These are phyloP conservation scores for Fomitopsis schrenkii DNA, from an alignment of 1,284 basidiomycete species.

Conservation along the genomic window DNA sequence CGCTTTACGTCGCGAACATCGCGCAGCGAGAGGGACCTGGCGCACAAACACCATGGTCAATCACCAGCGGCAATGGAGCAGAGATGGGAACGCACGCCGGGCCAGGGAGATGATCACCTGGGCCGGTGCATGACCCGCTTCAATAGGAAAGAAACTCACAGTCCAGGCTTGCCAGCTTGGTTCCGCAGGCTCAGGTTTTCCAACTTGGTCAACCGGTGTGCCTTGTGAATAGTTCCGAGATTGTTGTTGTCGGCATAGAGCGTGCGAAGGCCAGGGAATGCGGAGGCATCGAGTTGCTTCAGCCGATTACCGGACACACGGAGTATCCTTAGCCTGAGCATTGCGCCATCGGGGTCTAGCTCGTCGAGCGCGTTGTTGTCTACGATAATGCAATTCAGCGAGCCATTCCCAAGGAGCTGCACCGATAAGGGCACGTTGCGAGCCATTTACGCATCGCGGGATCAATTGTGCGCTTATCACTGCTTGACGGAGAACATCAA, in stretches of 20 bases:
- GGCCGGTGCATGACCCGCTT: background rate
- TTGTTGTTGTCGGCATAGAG: slow-evolving; percentile 91
- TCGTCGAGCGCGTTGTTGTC: slow-evolving; percentile 69
- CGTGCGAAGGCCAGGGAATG: slow-evolving; percentile 77
- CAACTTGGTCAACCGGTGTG: slow-evolving; percentile 60
- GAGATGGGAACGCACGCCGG: background rate
- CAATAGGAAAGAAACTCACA: slow-evolving; percentile 49
- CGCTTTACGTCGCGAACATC: slow-evolving; percentile 89
- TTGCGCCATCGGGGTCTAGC: slow-evolving; percentile 46
- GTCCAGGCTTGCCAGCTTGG: slow-evolving; percentile 63
- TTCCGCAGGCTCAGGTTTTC: slow-evolving; percentile 92
- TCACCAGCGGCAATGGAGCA: background rate
- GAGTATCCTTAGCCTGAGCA: slow-evolving; percentile 78
- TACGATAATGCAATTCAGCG: slow-evolving; percentile 28
- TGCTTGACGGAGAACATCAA: slow-evolving; percentile 12
- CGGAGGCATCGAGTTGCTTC: slow-evolving; percentile 60
- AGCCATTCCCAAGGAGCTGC: slow-evolving; percentile 1
- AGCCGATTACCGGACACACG: slow-evolving; percentile 84
- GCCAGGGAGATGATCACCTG: background rate
- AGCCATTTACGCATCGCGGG: background rate
- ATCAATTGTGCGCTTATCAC: slow-evolving; percentile 5
- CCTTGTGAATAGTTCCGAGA: slow-evolving; percentile 51
- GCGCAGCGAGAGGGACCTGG: slow-evolving; percentile 46
- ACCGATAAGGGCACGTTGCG: background rate
- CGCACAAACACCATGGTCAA: slow-evolving; percentile 1